Conservation (phyloP, 371 early-diverging fungal genomes). For the Rhizopus delemar region DNA sequence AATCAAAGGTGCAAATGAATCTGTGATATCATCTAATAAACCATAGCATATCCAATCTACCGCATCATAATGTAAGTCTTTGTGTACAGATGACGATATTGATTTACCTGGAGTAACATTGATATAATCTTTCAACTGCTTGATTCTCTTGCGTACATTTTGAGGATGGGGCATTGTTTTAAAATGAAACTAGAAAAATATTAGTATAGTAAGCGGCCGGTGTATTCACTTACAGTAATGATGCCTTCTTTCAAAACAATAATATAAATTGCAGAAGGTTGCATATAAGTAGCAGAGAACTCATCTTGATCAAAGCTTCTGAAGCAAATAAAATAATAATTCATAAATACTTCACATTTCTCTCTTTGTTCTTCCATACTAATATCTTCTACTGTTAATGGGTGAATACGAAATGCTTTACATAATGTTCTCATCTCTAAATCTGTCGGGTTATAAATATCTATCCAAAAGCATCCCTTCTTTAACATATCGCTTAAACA, state of each 20-base stretch:
- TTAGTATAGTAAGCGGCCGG: not conserved
- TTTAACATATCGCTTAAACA: constrained; percentile 38
- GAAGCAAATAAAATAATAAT: constrained; percentile 91
- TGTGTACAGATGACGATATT: not conserved
- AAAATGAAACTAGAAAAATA: constrained; percentile 63
- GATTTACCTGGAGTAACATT: constrained; percentile 56
- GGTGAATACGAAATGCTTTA: constrained; percentile 76
- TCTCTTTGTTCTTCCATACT: constrained; percentile 88
- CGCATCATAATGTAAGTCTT: not conserved
- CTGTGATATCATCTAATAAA: constrained; percentile 82
- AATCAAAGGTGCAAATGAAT: constrained; percentile 80
- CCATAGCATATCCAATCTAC: constrained; percentile 91
- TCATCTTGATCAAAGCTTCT: constrained; percentile 74
- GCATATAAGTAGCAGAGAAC: constrained; percentile 65
- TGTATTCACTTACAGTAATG: constrained; percentile 59
- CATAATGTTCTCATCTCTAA: constrained; percentile 65
- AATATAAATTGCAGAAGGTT: constrained; percentile 81
- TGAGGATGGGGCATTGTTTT: constrained; percentile 69
- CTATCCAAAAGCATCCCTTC: constrained; percentile 82
- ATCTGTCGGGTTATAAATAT: constrained; percentile 73
- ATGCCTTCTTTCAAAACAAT: constrained; percentile 80
- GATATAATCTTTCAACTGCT: constrained; percentile 68
- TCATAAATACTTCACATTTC: constrained; percentile 88
- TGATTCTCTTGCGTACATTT: constrained; percentile 77
- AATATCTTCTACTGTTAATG: constrained; percentile 91